These are phyloP conservation scores for Termitomyces sp. DNA, from an alignment of 768 basidiomycete genomes.

Conservation along the genomic window DNA sequence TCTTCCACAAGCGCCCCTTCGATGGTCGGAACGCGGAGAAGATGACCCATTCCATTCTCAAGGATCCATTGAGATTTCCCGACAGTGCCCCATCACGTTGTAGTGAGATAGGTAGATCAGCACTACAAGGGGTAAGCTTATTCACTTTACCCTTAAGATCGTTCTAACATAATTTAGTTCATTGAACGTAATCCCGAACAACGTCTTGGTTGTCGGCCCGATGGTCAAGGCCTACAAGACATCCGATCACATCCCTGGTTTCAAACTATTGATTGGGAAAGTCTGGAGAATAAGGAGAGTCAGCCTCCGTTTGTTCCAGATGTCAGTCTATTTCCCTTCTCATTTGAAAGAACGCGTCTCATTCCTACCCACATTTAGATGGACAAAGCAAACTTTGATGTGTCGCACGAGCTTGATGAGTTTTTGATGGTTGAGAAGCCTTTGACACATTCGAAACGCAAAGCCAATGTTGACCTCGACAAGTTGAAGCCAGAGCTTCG, in stretches of 20 bases:
- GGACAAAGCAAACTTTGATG: slow-evolving; percentile 97
- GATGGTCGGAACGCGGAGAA: slow-evolving; percentile 86
- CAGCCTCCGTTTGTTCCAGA: slow-evolving; percentile 89
- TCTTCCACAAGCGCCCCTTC: slow-evolving; percentile 81
- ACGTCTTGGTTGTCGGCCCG: slow-evolving; percentile 75
- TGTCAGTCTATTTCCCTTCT: slow-evolving; percentile 43
- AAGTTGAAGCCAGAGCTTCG: slow-evolving; percentile 89
- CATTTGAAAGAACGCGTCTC: not conserved
- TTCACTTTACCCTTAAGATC: slow-evolving; percentile 3
- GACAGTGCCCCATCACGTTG: slow-evolving; percentile 56
- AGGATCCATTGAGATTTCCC: slow-evolving; percentile 75
- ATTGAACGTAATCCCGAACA: slow-evolving; percentile 75
- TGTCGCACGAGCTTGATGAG: slow-evolving; percentile 95
- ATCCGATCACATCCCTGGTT: slow-evolving; percentile 88
- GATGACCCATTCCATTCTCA: slow-evolving; percentile 82
- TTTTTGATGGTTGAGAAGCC: slow-evolving; percentile 97
- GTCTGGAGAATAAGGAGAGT: slow-evolving; percentile 59
- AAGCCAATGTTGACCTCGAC: slow-evolving; percentile 77
- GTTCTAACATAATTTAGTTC: slow-evolving; percentile 43
- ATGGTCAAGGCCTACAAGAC: slow-evolving; percentile 68
- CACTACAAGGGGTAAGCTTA: slow-evolving; percentile 57
- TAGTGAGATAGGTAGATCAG: slow-evolving; percentile 60
- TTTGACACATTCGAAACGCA: slow-evolving; percentile 90
- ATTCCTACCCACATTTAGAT: slow-evolving; percentile 42
- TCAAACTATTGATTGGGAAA: slow-evolving; percentile 71